Evolutionary conservation across 1,139 yeast species (phyloP), one percentile per base, ranked within the genome.

Genomic region (Yamadazyma epiphylla): DNA sequence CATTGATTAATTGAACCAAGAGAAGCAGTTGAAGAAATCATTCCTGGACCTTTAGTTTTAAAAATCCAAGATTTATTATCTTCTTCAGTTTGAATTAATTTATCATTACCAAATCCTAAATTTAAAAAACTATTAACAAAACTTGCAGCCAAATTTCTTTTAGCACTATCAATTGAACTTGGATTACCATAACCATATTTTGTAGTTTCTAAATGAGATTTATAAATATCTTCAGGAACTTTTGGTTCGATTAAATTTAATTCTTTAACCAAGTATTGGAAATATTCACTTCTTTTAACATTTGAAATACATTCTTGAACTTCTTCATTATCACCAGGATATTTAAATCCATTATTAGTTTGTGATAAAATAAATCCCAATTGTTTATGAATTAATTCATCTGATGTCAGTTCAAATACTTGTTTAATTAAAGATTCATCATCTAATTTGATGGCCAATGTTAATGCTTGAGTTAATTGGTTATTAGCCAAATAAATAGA

Each of bases 141-240:
- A 13, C 94, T 77, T 5, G 95, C 80, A n/a, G 97, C 98, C 49
- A 91, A 70, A 55, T 89, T 91, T 58, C 91, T 97, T 54, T 88
- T 89, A 13, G 96, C 96, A 25, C 96, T 85, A 57, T 88, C 96
- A 43, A 88, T 68, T n/a, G 83, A 74, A 3, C 83, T 74, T 19
- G 77, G 69, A 20, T 82, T 70, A 11, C 76, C 72, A 35, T 64
- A 52, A 6, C 82, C 78, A 36, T 72, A 70, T 37, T 73, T 66
- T 13, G 84, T 64, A 42, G 71, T 77, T 51, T 89, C 97, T 47
- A 89, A 69, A 54, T 91, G 96, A 19, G 89, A 79, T 57, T 89
- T 89, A 63, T 88, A 89, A 38, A 91, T 77, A 59, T 94, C 98
- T 60, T 89, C 96, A 8, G 98, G 98, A 12, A 84, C 84, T 58